Evolutionary conservation across 257 asterid species (phyloP), one percentile per base, ranked within the genome.

Genomic region (Mitragyna speciosa): DNA sequence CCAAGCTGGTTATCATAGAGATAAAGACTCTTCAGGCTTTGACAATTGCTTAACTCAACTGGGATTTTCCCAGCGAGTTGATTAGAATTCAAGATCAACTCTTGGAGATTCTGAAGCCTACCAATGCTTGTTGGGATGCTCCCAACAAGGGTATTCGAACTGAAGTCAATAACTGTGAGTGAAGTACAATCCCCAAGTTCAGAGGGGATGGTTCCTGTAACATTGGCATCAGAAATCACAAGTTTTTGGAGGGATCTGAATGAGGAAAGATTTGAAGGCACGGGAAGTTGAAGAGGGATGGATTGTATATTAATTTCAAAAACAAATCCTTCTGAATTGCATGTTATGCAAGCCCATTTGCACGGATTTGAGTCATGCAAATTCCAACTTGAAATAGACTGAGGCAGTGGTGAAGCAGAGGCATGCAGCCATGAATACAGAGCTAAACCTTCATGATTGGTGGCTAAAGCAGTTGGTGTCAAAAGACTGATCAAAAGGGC

Each of bases 11-110:
- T 87, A 74, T 87, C 90, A 45, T 72, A 81, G n/a, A 87, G 82
- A 20, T 58, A 66, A 56, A 87, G 86, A 26, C 73, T 87, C 81
- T 71, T 83, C 72, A 87, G 61, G 28, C 73, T 73, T 26, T 39
- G 73, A 4, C 90, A 87, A 7, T 31, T 79, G 31, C 83, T 66
- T 0, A 87, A 17, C 83, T 87, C 89, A 73, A 43, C 79, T 59
- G 90, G 90, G 82, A 87, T 87, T 72, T 67, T 85, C 39, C 90
- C 90, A 22, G 90, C 81, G 41, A 87, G 76, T 41, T 79, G 89
- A 68, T 87, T 87, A 10, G 90, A 85, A 64, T 79, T 87, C 84
- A 87, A 77, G 45, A 83, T 48, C 80, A 87, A 83, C 36, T 83
- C 89, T 71, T 83, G 76, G 24, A 87, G 86, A n/a, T 85, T 81